Evolutionary conservation across 2,329 filamentous ascomycete species (phyloP).

Genomic region (Ophiocordyceps polyrhachis-furcata): DNA sequence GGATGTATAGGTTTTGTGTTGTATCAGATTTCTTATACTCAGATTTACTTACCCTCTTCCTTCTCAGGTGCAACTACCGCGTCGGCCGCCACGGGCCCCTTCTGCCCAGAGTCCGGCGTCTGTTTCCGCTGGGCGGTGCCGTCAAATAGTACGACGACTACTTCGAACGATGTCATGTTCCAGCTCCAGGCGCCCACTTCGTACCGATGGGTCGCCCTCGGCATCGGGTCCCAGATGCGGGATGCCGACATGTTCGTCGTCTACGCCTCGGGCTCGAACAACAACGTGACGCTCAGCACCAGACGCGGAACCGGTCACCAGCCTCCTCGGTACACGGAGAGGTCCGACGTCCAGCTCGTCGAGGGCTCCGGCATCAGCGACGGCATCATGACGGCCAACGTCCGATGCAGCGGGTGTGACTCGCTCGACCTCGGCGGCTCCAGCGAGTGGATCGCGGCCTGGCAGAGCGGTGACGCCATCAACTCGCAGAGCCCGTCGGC

Average conservation of each 20-base stretch:
- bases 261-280: conserved; percentile 37
- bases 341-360: conserved; percentile 31
- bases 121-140: conserved; percentile 41
- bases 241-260: conserved; percentile 43
- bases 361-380: conserved; percentile 35
- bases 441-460: conserved; percentile 34
- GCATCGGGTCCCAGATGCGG: conserved; percentile 34
- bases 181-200: conserved; percentile 35
- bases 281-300: conserved; percentile 45
- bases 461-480: conserved; percentile 27
- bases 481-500: conserved; percentile 21
- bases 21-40: neutral
- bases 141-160: conserved; percentile 19
- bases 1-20: too few species aligned
- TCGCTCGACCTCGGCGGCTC: conserved; percentile 22
- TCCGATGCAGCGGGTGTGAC: conserved; percentile 34
- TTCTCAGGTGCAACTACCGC: conserved; percentile 6
- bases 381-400: conserved; percentile 39
- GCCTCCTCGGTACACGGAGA: conserved; percentile 25
- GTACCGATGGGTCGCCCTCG: conserved; percentile 39
- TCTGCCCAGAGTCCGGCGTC: conserved; percentile 24
- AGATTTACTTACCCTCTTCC: neutral
- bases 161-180: conserved; percentile 38
- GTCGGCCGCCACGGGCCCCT: conserved; percentile 11
- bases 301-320: conserved; percentile 28